phyloP scores from a whole-genome alignment of 441 rosid genomes.

The Gossypium trilobum region DNA sequence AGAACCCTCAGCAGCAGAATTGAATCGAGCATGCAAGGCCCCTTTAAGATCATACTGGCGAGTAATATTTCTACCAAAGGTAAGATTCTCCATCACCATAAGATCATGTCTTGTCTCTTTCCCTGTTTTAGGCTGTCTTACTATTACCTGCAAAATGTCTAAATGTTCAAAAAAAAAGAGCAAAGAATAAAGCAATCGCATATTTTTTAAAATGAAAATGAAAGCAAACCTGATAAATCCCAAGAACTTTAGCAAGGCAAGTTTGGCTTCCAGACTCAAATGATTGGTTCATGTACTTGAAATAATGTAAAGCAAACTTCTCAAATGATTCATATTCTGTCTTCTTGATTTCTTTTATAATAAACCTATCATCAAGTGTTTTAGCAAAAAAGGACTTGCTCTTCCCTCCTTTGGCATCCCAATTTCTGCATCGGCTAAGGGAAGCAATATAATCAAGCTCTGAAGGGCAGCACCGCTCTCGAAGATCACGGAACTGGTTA shows the following conservation, averaged over 20 bases:
- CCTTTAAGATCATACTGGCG: slow-evolving; percentile 96
- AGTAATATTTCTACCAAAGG: slow-evolving; percentile 55
- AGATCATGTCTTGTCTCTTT: slow-evolving; percentile 75
- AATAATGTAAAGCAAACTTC: slow-evolving; percentile 69
- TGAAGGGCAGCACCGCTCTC: slow-evolving; percentile 56
- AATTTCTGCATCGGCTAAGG: slow-evolving; percentile 69
- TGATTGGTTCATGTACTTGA: slow-evolving; percentile 75
- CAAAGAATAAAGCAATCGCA: neutral
- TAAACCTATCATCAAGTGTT: slow-evolving; percentile 79
- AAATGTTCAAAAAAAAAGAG: slow-evolving; percentile 12
- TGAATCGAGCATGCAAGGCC: slow-evolving; percentile 67
- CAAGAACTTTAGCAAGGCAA: slow-evolving; percentile 92
- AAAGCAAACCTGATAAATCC: slow-evolving; percentile 73
- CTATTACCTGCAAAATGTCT: slow-evolving; percentile 45
- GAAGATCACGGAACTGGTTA: slow-evolving; percentile 66
- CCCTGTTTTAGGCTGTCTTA: slow-evolving; percentile 64
- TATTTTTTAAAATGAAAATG: neutral
- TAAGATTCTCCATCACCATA: slow-evolving; percentile 97
- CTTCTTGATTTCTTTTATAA: slow-evolving; percentile 88
- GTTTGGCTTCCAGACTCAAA: slow-evolving; percentile 74
- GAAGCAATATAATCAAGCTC: slow-evolving; percentile 82
- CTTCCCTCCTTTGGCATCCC: slow-evolving; percentile 99
- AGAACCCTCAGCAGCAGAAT: slow-evolving; percentile 39
- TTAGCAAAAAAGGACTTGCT: slow-evolving; percentile 82
- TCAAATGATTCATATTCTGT: slow-evolving; percentile 83